Evolutionary conservation across 2,329 filamentous ascomycete species (phyloP).

Genomic region (Aspergillus versicolor): DNA sequence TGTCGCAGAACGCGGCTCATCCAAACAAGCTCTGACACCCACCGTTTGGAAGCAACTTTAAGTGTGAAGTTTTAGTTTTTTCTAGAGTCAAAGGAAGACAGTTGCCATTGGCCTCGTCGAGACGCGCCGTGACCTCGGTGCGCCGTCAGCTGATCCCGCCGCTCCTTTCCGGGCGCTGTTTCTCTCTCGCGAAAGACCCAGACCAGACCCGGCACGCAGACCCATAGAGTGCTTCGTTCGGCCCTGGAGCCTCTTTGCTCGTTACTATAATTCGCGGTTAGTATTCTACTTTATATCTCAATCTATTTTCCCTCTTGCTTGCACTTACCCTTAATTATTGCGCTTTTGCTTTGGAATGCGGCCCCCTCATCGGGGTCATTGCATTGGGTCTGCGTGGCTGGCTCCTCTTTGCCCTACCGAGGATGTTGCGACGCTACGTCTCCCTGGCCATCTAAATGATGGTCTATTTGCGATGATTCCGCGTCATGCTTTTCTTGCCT

Average conservation of each 20-base stretch:
- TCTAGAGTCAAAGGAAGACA: background rate
- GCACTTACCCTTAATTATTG: background rate
- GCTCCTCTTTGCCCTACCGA: background rate
- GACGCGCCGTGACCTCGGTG: constrained; percentile 14
- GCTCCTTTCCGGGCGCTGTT: constrained; percentile 19
- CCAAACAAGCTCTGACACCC: background rate
- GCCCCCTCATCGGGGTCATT: constrained; percentile 12
- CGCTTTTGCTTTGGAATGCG: constrained; percentile 2
- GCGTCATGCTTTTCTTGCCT: constrained; percentile 14
- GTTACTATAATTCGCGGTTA: constrained; percentile 18
- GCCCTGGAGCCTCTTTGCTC: constrained; percentile 17
- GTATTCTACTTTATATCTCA: constrained; percentile 15
- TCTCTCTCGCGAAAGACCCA: constrained; percentile 19
- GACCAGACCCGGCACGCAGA: constrained; percentile 22
- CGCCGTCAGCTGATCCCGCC: constrained; percentile 24
- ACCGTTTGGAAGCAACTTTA: background rate
- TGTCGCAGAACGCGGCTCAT: constrained; percentile 3
- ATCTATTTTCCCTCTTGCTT: constrained; percentile 4
- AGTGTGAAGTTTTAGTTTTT: background rate
- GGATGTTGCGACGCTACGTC: background rate
- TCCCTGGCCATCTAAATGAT: background rate
- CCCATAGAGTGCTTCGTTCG: constrained; percentile 21
- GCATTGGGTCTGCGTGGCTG: constrained; percentile 9
- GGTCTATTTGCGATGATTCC: constrained; percentile 5
- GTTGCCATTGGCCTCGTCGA: background rate